A percentile compares a stretch with the other conserved stretches of the same genome.
Evolutionary conservation across 257 asterid genomes (phyloP).

Genomic region (Solanum etuberosum): DNA sequence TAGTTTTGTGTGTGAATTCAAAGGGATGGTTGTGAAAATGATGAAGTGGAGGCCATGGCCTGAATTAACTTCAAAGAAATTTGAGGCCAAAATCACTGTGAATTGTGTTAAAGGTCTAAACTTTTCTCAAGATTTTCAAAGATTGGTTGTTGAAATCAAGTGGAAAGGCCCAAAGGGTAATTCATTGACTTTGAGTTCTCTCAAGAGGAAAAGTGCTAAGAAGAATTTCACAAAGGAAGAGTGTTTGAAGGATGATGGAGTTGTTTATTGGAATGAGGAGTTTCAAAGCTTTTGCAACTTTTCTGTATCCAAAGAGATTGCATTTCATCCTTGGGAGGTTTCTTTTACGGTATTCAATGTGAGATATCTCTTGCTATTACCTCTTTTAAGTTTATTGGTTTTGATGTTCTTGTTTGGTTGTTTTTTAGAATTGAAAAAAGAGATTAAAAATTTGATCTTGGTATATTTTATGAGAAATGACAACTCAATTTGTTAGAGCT

Average conservation of each 20-base stretch:
- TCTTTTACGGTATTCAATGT: slow-evolving; percentile 45
- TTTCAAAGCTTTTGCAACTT: slow-evolving; percentile 45
- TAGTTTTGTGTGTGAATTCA: not conserved
- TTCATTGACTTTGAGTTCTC: slow-evolving; percentile 18
- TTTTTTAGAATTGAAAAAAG: not conserved
- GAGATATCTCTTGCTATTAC: slow-evolving; percentile 12
- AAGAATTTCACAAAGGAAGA: slow-evolving; percentile 53
- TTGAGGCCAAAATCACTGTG: slow-evolving; percentile 37
- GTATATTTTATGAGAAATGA: not conserved
- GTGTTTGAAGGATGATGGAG: slow-evolving; percentile 10
- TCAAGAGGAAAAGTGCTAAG: slow-evolving; percentile 26
- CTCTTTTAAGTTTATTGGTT: not conserved
- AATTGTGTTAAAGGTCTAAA: slow-evolving; percentile 24
- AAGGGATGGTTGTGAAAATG: slow-evolving; percentile 61
- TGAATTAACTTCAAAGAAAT: slow-evolving; percentile 41
- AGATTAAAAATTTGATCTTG: not conserved
- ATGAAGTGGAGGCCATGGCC: slow-evolving; percentile 81
- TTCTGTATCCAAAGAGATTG: slow-evolving; percentile 20
- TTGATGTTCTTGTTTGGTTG: not conserved
- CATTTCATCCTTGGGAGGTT: slow-evolving; percentile 65
- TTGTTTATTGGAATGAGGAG: slow-evolving; percentile 54
- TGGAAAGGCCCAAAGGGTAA: slow-evolving; percentile 62
- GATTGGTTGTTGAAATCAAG: slow-evolving; percentile 42
- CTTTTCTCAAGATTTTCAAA: slow-evolving; percentile 11
- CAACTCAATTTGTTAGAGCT: not conserved